Base-by-base conservation (phyloP, 441 rosid species). In the Gossypium gossypioides region DNA sequence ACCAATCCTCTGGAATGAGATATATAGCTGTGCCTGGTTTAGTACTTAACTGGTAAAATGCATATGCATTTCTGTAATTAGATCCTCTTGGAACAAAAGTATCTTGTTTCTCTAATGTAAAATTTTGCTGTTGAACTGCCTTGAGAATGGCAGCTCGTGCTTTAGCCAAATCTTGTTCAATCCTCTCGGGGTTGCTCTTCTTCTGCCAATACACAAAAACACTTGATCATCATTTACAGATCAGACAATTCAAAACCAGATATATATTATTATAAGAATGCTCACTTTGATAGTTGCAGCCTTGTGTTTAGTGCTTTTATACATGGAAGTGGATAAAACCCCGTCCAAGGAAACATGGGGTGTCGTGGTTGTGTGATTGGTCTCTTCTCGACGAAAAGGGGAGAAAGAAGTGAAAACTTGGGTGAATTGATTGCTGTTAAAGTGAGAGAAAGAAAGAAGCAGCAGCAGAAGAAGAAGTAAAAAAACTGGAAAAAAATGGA, bases 11-110 rank as follows among this genome's bases (percentile, higher is more conserved):
- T 34, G 40, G 40, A 34, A 34, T 34, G 40, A 34, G 40, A 34
- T 34, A 34, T 34, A 34, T 6, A 34, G 9, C 40, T 34, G 58
- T 54, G 25, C 12, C 51, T 40, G 25, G 6, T 64, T 40, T 40
- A 71, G 22, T 27, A 81, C 86, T 81, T 67, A 81, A 89, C 92
- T 84, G 96, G 54, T 86, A 86, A 82, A 91, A 87, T 44, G 91
- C 87, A 48, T 72, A 71, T 1, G 85, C 73, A 3, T 86, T 91
- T 77, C 86, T 82, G 75, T 89, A 89, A 29, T 86, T 71, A 40
- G 81, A 54, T 15, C 88, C 87, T 72, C 75, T 77, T 13, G 91
- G 89, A 5, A 81, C 16, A 57, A 76, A 85, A 1, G 19, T 71
- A 8, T 81, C 81, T 0, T 74, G 61, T 51, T 67, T 61, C 0